Evolutionary conservation across 1,139 yeast genomes (phyloP).

Genomic region (Saccharomycopsis crataegensis): DNA sequence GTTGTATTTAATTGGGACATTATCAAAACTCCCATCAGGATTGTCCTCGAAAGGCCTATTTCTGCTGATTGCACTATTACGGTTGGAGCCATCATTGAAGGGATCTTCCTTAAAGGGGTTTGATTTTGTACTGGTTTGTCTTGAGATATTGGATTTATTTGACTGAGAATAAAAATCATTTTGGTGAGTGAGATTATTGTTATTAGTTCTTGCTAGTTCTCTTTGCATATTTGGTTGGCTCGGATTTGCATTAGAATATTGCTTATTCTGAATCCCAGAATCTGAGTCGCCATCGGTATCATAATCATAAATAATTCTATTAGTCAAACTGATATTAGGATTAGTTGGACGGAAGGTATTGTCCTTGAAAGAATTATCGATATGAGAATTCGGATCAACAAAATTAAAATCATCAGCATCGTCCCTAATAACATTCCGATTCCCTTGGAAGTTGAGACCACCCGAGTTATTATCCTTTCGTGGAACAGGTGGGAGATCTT

Average conservation of each 20-base stretch:
- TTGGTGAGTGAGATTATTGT: constrained; percentile 5
- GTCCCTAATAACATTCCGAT: not conserved
- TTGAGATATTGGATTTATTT: constrained; percentile 6
- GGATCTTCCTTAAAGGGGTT: constrained; percentile 21
- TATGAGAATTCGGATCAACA: constrained; percentile 18
- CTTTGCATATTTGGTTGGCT: not conserved
- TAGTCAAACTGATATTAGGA: constrained; percentile 19
- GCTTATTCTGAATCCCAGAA: not conserved
- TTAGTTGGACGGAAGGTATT: constrained; percentile 4
- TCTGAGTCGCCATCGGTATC: constrained; percentile 16
- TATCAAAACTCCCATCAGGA: constrained; percentile 11
- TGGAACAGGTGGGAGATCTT: constrained; percentile 17
- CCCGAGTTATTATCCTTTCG: not conserved
- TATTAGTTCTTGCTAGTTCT: constrained; percentile 4
- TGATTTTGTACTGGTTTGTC: constrained; percentile 16
- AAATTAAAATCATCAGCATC: constrained; percentile 15
- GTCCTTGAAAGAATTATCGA: constrained; percentile 15
- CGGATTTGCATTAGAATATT: not conserved
- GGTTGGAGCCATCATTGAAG: constrained; percentile 5
- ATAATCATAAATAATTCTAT: constrained; percentile 19
- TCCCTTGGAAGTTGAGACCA: not conserved
- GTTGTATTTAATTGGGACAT: constrained; percentile 15
- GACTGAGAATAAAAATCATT: constrained; percentile 14
- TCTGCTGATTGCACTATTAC: constrained; percentile 9
- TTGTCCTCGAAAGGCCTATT: not conserved